Base-by-base conservation (phyloP, 2,329 filamentous ascomycete genomes). In the Fusarium falciforme region DNA sequence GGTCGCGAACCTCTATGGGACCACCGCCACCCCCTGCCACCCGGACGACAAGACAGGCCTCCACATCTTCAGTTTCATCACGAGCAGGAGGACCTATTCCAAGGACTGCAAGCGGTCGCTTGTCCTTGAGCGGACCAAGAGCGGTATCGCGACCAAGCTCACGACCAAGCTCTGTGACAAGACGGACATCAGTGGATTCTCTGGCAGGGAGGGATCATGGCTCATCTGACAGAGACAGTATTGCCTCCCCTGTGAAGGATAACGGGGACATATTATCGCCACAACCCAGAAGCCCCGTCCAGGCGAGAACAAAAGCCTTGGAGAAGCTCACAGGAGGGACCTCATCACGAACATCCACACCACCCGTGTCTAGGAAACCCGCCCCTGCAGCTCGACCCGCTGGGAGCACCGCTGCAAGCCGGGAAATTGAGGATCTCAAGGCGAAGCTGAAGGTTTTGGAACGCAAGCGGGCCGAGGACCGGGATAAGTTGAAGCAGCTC, bases 401-500 rank as follows among this genome's bases (percentile, higher is more conserved):
- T 14, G 84, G 84, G 4, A 85, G 83, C 66, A 87, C 89, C 9
- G 86, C 88, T 1, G 83, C 88, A 2, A 87, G 84, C 25, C 88
- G 92, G 71, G 93, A 97, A 78, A 90, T 96, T 22, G 95, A 98
- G 75, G 94, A 97, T 74, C 86, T 98, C 17, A 95, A 98, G 80
- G 92, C 94, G 0, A 98, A 98, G 80, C 85, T 98, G 3, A 91
- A 93, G 63, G 88, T 98, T 5, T 87, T 98, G 77, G 95, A 99
- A 81, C 94, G 96, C 77, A 97, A 98, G 82, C 88, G 94, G 66
- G 80, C 89, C 14, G 96, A 98, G 72, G 94, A 98, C 78, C 90
- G 94, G 22, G 95, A 98, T 76, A 94, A 94, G 79, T 82, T 98
- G 61, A 95, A 96, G 79, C 89, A 88, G 14, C 82, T 98, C 57